Base-by-base conservation (phyloP, 106 monocot genomes). In the Acorus gramineus region DNA sequence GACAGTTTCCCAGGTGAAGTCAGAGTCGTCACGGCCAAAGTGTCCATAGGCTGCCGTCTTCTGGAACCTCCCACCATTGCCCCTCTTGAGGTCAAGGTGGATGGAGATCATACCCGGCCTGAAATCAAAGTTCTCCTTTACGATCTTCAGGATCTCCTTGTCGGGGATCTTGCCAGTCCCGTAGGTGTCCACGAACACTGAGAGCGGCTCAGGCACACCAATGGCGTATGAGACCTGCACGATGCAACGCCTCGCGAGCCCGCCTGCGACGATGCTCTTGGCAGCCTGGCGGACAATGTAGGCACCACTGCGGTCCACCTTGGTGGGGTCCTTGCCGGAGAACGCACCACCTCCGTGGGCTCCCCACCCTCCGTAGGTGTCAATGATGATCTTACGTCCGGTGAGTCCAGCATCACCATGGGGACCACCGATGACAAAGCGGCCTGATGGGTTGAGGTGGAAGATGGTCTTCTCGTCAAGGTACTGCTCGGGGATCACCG, bases 251-350 rank as follows among this genome's bases (percentile, higher is more conserved):
- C 65, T 50, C 8, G 65, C 65, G 11, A 65, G 65, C 4, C 65
- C 65, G 49, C 53, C 53, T 14, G 65, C 65, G 14, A 65, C 65
- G 10, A 65, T 65, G 65, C 65, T 73, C 73, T 73, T 73, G 5
- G 73, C 73, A 2, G 73, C 73, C 73, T 54, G 57, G 6, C 73
- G 44, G n/a, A 11, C 73, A 3, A 55, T 14, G 65, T 73, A 73
- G 4, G 73, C 73, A 7, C 73, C 73, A 14, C 73, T 73, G 2
- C 66, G 73, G 57, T 73, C 73, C 9, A 73, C 73, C 73, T 66
- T 73, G 65, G 73, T 66, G 54, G 65, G 66, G 13, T 73, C 73
- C 59, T 73, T 73, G 6, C 73, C 73, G 4, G 73, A 73, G 66
- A 73, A 73, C 59, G 73, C 66, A 6, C 72, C 64, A 5, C 72